These are phyloP conservation scores for Penicillium goetzii DNA, from an alignment of 495 filamentous ascomycete genomes.

Conservation along the genomic window DNA sequence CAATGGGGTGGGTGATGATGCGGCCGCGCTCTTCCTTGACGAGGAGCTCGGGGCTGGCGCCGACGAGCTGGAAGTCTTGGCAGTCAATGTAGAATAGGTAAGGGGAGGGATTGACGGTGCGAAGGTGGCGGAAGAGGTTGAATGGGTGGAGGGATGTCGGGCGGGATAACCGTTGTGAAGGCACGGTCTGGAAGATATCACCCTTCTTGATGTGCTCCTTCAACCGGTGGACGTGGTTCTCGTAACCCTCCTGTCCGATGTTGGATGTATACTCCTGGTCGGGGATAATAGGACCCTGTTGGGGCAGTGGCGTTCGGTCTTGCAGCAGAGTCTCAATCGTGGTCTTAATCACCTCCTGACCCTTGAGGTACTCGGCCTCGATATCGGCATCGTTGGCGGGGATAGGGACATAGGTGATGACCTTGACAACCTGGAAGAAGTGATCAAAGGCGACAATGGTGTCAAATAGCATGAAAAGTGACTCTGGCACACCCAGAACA, in stretches of 20 bases:
- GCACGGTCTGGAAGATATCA: conserved; percentile 97
- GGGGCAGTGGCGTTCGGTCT: conserved; percentile 76
- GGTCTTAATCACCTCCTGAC: conserved; percentile 61
- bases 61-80: conserved; percentile 88
- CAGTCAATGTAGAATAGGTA: conserved; percentile 97
- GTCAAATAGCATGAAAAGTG: conserved; percentile 96
- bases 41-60: conserved; percentile 89
- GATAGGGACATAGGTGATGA: conserved; percentile 82
- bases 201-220: conserved; percentile 88
- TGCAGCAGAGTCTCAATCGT: conserved; percentile 70
- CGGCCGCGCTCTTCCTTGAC: conserved; percentile 86
- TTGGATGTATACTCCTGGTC: conserved; percentile 88
- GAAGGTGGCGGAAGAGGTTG: conserved; percentile 96
- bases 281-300: conserved; percentile 69
- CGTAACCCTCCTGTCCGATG: conserved; percentile 86
- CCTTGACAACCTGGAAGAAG: conserved; percentile 87
- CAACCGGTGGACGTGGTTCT: conserved; percentile 75
- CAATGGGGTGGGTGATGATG: conserved; percentile 96
- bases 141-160: conserved; percentile 92
- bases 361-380: conserved; percentile 65
- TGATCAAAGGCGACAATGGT: conserved; percentile 95
- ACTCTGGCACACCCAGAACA: conserved; percentile 84
- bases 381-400: conserved; percentile 53
- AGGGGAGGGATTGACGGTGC: conserved; percentile 92
- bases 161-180: conserved; percentile 87